Percentiles rank a stretch among this genome's conserved stretches.
Evolutionary conservation across 1,284 basidiomycete species (phyloP).

Genomic region (Trichosporon asahii): DNA sequence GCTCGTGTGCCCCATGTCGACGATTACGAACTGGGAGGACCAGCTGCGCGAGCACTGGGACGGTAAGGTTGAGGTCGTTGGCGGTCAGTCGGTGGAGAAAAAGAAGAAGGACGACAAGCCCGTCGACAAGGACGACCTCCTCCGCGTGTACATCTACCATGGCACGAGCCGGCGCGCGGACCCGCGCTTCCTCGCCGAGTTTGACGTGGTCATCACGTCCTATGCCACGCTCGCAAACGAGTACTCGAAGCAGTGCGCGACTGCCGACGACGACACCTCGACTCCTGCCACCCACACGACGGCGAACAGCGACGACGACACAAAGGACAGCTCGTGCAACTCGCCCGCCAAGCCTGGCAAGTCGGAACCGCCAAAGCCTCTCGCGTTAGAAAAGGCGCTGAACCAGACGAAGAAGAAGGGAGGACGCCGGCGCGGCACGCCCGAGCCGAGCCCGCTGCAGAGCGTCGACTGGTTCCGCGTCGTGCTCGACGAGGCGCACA

Average conservation of each 20-base stretch:
- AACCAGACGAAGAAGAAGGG: constrained; percentile 61
- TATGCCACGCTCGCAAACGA: constrained; percentile 94
- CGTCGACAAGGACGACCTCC: constrained; percentile 32
- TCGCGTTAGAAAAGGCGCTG: constrained; percentile 50
- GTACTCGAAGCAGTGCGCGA: constrained; percentile 81
- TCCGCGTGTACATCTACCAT: constrained; percentile 93
- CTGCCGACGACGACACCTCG: constrained; percentile 52
- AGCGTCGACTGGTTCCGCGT: constrained; percentile 96
- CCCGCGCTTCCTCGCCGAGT: constrained; percentile 77
- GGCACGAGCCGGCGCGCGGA: constrained; percentile 85
- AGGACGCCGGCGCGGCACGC: constrained; percentile 48
- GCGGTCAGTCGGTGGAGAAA: constrained; percentile 58
- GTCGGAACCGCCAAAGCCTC: constrained; percentile 55
- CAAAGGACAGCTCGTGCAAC: not conserved
- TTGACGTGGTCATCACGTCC: constrained; percentile 96
- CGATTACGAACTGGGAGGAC: constrained; percentile 97
- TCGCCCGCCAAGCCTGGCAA: not conserved
- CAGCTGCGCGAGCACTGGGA: constrained; percentile 95
- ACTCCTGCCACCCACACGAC: constrained; percentile 36
- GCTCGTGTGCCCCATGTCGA: constrained; percentile 95
- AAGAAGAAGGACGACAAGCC: constrained; percentile 30
- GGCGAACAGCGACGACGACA: constrained; percentile 43
- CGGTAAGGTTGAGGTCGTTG: constrained; percentile 73
- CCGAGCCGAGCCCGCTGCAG: constrained; percentile 78
- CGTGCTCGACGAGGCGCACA: constrained; percentile 96